Conservation (phyloP, 129 eudicot genomes). For the Ambrosia artemisiifolia region DNA sequence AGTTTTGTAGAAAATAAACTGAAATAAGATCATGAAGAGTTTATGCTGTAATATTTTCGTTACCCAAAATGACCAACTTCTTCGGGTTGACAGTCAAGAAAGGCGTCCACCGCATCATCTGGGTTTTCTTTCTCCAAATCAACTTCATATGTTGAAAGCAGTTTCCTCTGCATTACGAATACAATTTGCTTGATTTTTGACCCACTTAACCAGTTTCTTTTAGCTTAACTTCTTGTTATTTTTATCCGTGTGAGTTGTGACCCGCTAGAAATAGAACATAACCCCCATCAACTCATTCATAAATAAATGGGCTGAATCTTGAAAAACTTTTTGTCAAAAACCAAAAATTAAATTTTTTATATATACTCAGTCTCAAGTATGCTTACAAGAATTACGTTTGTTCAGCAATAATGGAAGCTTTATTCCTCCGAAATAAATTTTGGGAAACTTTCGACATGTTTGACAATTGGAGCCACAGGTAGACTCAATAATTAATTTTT, state of each 20-base stretch:
- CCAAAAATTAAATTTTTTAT: neutral
- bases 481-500: no score
- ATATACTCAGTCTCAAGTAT: neutral
- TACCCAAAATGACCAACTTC: constrained; percentile 48
- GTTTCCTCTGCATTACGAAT: constrained; percentile 56
- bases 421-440: neutral
- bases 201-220: neutral
- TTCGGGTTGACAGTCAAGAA: constrained; percentile 40
- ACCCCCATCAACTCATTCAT: neutral
- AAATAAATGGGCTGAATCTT: neutral
- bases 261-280: neutral
- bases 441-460: neutral
- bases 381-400: neutral
- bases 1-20: neutral
- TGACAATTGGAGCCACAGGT: no score
- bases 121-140: constrained; percentile 48
- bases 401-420: neutral
- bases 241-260: neutral
- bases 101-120: constrained; percentile 33
- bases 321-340: neutral
- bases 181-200: neutral
- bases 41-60: neutral
- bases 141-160: constrained; percentile 73
- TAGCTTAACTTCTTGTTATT: neutral
- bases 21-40: neutral